phyloP scores from a whole-genome alignment of 352 stramenopile genomes.

The Pythium sp. region DNA sequence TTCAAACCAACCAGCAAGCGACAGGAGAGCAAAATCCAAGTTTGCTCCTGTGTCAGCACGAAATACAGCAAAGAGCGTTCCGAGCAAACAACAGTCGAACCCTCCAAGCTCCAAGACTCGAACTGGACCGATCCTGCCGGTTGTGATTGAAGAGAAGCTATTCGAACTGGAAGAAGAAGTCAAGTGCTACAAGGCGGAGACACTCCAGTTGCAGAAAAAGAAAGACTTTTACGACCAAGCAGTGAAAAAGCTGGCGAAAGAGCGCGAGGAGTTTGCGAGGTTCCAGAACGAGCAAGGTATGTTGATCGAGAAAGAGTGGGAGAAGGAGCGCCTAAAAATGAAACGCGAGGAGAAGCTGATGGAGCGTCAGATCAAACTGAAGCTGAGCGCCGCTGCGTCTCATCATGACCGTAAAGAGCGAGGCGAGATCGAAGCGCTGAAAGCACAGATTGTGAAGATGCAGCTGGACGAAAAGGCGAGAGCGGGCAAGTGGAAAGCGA shows the following conservation, averaged over 20 bases:
- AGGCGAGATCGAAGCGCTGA: constrained; percentile 69
- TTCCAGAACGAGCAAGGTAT: constrained; percentile 53
- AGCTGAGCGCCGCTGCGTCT: constrained; percentile 51
- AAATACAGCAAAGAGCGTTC: not conserved
- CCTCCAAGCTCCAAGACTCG: constrained; percentile 2
- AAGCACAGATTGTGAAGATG: constrained; percentile 82
- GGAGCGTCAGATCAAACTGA: constrained; percentile 72
- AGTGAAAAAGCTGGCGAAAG: constrained; percentile 45
- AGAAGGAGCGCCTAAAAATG: constrained; percentile 67
- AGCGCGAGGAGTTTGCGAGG: constrained; percentile 45
- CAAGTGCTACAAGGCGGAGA: constrained; percentile 85
- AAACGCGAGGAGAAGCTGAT: constrained; percentile 66
- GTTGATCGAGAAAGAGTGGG: constrained; percentile 68
- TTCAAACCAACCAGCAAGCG: constrained; percentile 7
- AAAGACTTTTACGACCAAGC: constrained; percentile 69
- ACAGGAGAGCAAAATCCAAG: not conserved
- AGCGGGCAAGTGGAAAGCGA: constrained; percentile 60
- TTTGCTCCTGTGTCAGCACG: not conserved
- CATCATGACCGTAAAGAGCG: constrained; percentile 57
- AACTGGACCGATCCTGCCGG: constrained; percentile 34
- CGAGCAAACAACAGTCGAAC: constrained; percentile 3
- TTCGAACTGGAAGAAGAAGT: constrained; percentile 80
- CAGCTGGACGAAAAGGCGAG: constrained; percentile 65
- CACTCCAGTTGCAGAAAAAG: constrained; percentile 69
- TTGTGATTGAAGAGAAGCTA: constrained; percentile 80